A percentile compares a stretch with the other conserved stretches of the same genome.
Conservation (phyloP, 345 rosid genomes). For the Gossypium arboreum region DNA sequence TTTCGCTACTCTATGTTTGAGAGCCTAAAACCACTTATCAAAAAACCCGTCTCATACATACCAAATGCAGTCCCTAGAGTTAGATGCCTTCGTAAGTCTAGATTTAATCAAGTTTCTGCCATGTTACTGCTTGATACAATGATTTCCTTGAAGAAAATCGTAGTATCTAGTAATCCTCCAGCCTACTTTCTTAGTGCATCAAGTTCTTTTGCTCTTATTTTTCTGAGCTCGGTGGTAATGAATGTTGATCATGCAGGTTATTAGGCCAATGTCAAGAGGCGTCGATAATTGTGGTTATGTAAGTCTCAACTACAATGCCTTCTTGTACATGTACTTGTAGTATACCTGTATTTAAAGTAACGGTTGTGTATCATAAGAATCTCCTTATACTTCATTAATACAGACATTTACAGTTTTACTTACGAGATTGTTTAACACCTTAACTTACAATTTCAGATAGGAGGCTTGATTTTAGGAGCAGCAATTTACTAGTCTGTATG, state of each 20-base stretch:
- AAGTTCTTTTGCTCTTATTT: neutral
- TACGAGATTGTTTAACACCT: neutral
- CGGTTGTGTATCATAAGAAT: too few species aligned
- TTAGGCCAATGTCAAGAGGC: constrained; percentile 54
- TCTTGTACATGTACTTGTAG: neutral
- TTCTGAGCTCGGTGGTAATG: neutral
- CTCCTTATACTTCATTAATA: too few species aligned
- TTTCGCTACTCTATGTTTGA: constrained; percentile 11
- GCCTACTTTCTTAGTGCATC: too few species aligned
- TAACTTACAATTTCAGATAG: constrained; percentile 40
- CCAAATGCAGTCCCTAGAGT: neutral
- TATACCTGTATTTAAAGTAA: neutral
- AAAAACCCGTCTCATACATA: neutral
- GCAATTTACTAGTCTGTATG: constrained; percentile 71
- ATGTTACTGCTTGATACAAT: neutral
- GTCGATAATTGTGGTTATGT: constrained; percentile 96
- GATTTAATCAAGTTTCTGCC: neutral
- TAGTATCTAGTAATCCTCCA: too few species aligned
- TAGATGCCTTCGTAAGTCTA: neutral
- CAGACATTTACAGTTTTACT: neutral
- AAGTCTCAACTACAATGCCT: constrained; percentile 32
- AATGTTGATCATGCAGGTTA: constrained; percentile 41
- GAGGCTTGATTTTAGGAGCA: constrained; percentile 77
- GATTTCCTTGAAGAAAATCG: neutral
- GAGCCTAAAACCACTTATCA: neutral